Conservation (phyloP, 768 basidiomycete genomes). For the Dentipellis sp. region DNA sequence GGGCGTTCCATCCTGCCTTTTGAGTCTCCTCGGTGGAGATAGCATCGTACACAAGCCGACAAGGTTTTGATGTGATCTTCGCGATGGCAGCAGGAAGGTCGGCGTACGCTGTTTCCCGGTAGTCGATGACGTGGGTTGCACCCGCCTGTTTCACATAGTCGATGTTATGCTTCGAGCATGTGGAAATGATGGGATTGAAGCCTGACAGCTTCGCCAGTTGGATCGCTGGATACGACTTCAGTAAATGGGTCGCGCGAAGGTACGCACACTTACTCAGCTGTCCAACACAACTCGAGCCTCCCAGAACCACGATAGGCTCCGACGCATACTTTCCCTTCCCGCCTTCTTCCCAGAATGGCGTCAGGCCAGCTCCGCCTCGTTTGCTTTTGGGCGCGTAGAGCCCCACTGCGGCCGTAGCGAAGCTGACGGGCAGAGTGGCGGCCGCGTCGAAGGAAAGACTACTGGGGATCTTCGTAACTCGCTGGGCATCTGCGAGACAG, state of each 20-base stretch:
- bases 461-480: constrained; percentile 14
- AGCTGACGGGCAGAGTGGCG: constrained; percentile 16
- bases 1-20: constrained; percentile 6
- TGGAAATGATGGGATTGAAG: constrained; percentile 10
- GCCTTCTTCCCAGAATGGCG: constrained; percentile 5
- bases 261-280: constrained; percentile 10
- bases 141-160: constrained; percentile 7
- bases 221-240: background rate
- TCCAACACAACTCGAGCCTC: constrained; percentile 14
- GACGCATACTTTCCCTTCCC: constrained; percentile 5
- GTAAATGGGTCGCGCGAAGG: background rate
- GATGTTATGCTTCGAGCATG: constrained; percentile 8
- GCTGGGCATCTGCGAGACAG: constrained; percentile 7
- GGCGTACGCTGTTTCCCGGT: background rate
- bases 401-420: constrained; percentile 17
- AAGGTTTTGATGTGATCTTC: constrained; percentile 8
- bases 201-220: constrained; percentile 10
- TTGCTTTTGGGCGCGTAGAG: constrained; percentile 9
- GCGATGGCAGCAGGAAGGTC: constrained; percentile 3
- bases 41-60: constrained; percentile 15
- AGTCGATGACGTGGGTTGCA: constrained; percentile 12
- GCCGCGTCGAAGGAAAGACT: constrained; percentile 16
- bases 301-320: constrained; percentile 11
- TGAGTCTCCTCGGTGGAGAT: constrained; percentile 7
- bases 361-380: constrained; percentile 4